phyloP scores from a whole-genome alignment of 257 asterid species.

The Leptodermis oblonga region DNA sequence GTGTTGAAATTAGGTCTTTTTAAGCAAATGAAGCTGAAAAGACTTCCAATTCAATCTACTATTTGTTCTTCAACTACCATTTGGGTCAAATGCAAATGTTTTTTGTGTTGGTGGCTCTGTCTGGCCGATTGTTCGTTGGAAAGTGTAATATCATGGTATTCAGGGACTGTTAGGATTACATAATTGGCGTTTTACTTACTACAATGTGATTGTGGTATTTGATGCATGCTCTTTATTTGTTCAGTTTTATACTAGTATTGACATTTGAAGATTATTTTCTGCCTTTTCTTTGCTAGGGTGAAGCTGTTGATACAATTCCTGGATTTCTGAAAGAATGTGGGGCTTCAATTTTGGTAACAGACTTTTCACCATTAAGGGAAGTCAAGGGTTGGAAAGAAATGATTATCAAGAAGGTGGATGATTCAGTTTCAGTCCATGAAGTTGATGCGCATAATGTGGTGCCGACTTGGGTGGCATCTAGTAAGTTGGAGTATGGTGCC shows the following conservation, averaged over 20 bases:
- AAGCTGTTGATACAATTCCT: slow-evolving; percentile 80
- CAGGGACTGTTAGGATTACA: no score
- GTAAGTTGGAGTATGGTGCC: slow-evolving; percentile 83
- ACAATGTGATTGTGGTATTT: neutral
- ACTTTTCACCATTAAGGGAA: slow-evolving; percentile 90
- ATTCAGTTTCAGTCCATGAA: slow-evolving; percentile 68
- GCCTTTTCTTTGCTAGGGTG: slow-evolving; percentile 49
- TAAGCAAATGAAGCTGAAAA: neutral
- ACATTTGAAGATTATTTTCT: neutral
- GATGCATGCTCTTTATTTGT: neutral
- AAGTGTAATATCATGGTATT: neutral
- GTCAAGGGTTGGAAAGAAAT: slow-evolving; percentile 73
- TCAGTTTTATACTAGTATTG: neutral
- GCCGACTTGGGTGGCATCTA: slow-evolving; percentile 89
- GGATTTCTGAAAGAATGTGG: slow-evolving; percentile 64
- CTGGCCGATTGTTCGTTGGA: neutral
- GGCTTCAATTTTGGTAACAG: slow-evolving; percentile 92
- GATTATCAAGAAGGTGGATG: slow-evolving; percentile 50
- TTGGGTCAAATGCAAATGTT: neutral
- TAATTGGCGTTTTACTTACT: neutral
- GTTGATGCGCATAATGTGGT: slow-evolving; percentile 93
- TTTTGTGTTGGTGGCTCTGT: neutral
- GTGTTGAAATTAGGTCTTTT: neutral
- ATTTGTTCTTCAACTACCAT: neutral
- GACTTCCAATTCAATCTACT: neutral